Evolutionary conservation across 1,284 basidiomycete species (phyloP).

Genomic region (Ceratobasidium sp.): DNA sequence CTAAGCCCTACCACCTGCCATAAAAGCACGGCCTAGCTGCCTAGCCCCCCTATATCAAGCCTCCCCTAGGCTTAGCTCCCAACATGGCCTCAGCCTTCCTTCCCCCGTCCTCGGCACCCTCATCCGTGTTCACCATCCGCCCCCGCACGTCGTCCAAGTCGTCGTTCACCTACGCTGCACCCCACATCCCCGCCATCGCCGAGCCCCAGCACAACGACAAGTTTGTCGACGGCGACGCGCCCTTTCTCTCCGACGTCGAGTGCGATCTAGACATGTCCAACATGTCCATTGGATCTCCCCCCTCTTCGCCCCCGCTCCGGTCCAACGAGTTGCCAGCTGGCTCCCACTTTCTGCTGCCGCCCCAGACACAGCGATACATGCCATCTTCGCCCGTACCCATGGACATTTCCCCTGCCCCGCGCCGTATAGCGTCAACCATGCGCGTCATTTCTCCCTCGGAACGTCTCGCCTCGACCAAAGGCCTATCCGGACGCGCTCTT

Average conservation of each 20-base stretch:
- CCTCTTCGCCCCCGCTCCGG: slow-evolving; percentile 56
- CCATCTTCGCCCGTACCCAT: slow-evolving; percentile 56
- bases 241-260: slow-evolving; percentile 25
- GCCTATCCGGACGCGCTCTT: slow-evolving; percentile 20
- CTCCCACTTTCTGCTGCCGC: background rate
- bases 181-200: slow-evolving; percentile 6
- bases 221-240: slow-evolving; percentile 27
- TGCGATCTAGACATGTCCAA: slow-evolving; percentile 73
- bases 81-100: slow-evolving; percentile 36
- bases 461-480: slow-evolving; percentile 30
- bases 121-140: slow-evolving; percentile 60
- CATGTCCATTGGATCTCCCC: slow-evolving; percentile 76
- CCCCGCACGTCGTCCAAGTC: slow-evolving; percentile 8
- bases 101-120: background rate
- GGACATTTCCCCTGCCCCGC: slow-evolving; percentile 78
- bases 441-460: background rate
- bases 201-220: slow-evolving; percentile 33
- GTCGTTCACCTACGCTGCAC: background rate
- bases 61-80: background rate
- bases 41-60: background rate
- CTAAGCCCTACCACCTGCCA: slow-evolving; percentile 20
- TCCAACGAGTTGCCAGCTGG: slow-evolving; percentile 3
- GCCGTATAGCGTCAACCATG: slow-evolving; percentile 38
- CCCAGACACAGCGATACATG: background rate
- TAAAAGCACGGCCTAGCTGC: slow-evolving; percentile 10